phyloP scores from a whole-genome alignment of 345 rosid species.

The Linum usitatissimum region DNA sequence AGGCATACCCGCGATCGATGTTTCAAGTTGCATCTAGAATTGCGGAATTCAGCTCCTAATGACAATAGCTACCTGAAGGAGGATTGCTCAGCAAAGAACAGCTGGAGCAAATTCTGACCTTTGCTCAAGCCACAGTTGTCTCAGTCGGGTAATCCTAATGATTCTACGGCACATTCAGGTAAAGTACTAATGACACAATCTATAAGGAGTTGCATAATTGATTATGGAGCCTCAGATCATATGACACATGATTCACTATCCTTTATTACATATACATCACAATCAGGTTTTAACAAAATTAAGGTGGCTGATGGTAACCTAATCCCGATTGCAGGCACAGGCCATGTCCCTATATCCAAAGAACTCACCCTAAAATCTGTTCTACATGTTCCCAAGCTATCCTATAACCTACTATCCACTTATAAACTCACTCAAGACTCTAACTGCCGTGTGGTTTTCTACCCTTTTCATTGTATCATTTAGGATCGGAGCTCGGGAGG shows the following conservation, averaged over 20 bases:
- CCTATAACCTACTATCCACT: not conserved
- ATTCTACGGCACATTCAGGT: too few relatives aligned
- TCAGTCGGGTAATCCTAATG: too few relatives aligned
- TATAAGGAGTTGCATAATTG: not conserved
- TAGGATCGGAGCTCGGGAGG: not conserved
- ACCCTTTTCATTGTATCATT: conserved; percentile 2
- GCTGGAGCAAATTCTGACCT: too few relatives aligned
- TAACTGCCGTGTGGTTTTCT: not conserved
- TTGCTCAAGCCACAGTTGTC: too few relatives aligned
- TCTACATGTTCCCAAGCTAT: not conserved
- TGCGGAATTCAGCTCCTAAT: too few relatives aligned
- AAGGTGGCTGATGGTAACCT: not conserved
- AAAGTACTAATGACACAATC: too few relatives aligned
- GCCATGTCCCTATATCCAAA: not conserved
- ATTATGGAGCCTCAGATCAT: not conserved
- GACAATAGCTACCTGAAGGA: too few relatives aligned
- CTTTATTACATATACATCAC: too few relatives aligned
- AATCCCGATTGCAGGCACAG: conserved; percentile 1
- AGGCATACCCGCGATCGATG: too few relatives aligned
- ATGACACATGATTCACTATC: not conserved
- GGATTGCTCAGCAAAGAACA: too few relatives aligned
- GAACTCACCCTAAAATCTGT: not conserved
- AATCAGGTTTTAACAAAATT: not conserved
- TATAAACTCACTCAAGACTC: not conserved
- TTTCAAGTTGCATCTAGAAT: too few relatives aligned